These are phyloP conservation scores for Gracilaria domingensis DNA, from an alignment of 23 red algal species.

Conservation along the genomic window DNA sequence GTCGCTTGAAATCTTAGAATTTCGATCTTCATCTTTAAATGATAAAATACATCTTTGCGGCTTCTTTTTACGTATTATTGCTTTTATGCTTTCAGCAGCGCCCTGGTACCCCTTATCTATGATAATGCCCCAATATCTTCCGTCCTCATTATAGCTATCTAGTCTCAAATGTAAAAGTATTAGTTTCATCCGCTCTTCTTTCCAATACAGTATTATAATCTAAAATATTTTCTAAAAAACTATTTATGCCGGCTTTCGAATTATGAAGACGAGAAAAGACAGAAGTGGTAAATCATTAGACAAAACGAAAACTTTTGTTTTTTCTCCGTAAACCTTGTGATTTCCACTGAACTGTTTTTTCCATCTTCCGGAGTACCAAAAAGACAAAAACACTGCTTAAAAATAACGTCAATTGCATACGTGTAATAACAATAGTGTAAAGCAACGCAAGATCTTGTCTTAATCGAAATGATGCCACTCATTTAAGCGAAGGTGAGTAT, in stretches of 20 bases:
- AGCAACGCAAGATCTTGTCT: no score
- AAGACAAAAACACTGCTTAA: conserved; percentile 8
- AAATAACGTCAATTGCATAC: conserved; percentile 19
- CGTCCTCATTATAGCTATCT: background rate
- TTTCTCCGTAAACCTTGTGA: conserved; percentile 16
- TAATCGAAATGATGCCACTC: no score
- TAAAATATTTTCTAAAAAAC: background rate
- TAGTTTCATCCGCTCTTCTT: background rate
- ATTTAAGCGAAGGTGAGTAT: no score
- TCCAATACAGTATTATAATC: background rate
- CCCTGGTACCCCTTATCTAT: conserved; percentile 41
- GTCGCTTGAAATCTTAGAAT: conserved; percentile 12
- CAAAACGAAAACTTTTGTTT: conserved; percentile 26
- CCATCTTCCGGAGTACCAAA: background rate
- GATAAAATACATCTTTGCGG: background rate
- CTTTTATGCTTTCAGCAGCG: background rate
- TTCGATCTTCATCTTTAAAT: background rate
- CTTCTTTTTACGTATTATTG: conserved; percentile 5
- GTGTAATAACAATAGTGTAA: background rate
- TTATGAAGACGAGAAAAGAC: background rate
- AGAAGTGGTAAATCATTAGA: background rate
- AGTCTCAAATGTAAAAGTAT: background rate
- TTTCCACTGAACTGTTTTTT: conserved; percentile 41
- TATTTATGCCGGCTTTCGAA: background rate
- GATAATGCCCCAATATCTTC: background rate